Evolutionary conservation across 495 filamentous ascomycete species (phyloP).

Genomic region (Aspergillus egyptiacus): DNA sequence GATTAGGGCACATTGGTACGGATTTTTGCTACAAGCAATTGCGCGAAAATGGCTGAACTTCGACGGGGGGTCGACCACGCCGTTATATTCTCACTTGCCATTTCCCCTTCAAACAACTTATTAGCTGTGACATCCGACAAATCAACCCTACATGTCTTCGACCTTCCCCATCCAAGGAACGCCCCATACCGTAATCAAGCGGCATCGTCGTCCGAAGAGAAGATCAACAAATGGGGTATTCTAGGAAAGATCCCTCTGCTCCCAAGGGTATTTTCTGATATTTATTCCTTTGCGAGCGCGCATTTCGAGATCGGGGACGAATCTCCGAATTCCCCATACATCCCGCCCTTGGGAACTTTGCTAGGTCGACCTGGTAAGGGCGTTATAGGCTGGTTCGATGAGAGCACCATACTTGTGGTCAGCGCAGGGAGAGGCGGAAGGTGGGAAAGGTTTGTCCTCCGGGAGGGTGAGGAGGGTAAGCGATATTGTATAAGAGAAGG

Average conservation of each 20-base stretch:
- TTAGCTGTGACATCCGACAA: conserved; percentile 97
- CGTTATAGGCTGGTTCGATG: conserved; percentile 67
- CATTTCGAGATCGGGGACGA: conserved; percentile 79
- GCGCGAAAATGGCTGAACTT: conserved; percentile 73
- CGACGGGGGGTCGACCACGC: conserved; percentile 86
- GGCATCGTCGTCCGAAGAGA: conserved; percentile 38
- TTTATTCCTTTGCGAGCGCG: conserved; percentile 69
- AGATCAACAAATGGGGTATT: conserved; percentile 68
- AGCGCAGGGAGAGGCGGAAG: conserved; percentile 74
- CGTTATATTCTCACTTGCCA: conserved; percentile 76
- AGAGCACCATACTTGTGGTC: conserved; percentile 63
- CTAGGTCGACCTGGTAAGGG: conserved; percentile 63
- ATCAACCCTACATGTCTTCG: conserved; percentile 89
- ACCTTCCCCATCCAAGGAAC: conserved; percentile 49
- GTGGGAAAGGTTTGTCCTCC: conserved; percentile 78
- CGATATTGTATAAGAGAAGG: conserved; percentile 60
- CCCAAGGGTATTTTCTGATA: conserved; percentile 74
- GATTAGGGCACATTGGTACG: conserved; percentile 81
- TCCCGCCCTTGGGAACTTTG: conserved; percentile 40
- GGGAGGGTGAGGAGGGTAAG: conserved; percentile 56
- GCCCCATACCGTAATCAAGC: conserved; percentile 29
- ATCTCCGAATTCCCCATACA: conserved; percentile 36
- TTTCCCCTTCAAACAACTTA: conserved; percentile 70
- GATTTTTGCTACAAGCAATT: conserved; percentile 70
- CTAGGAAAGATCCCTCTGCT: conserved; percentile 71